phyloP scores from a whole-genome alignment of 2,329 filamentous ascomycete genomes.

The Phaeosphaeriaceae sp. region DNA sequence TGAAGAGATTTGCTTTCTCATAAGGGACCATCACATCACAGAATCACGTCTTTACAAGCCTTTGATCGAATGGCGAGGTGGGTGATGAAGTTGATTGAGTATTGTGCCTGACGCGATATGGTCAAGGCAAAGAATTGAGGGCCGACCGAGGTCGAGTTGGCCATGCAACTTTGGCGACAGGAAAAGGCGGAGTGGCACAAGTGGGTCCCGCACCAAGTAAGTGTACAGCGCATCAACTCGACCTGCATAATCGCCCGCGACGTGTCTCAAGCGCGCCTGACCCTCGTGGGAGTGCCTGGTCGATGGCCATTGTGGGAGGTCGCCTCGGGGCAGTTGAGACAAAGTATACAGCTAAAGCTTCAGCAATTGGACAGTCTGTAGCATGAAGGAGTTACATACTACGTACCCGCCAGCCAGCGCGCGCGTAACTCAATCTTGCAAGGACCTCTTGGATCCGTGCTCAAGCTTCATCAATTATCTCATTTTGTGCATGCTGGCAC shows the following conservation, averaged over 20 bases:
- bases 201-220: constrained; percentile 25
- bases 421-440: constrained; percentile 2
- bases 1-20: constrained; percentile 5
- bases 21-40: not conserved
- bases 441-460: constrained; percentile 4
- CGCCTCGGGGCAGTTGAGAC: constrained; percentile 26
- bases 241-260: constrained; percentile 20
- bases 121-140: not conserved
- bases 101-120: not conserved
- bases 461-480: constrained; percentile 6
- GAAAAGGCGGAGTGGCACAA: not conserved
- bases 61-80: no score
- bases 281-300: constrained; percentile 1
- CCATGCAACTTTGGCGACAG: not conserved
- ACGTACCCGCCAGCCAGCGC: constrained; percentile 1
- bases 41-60: not conserved
- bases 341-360: constrained; percentile 25
- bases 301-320: constrained; percentile 16
- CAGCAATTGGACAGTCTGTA: constrained; percentile 20
- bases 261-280: constrained; percentile 4
- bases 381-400: constrained; percentile 20
- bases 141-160: not conserved
- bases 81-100: not conserved
- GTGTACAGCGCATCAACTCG: constrained; percentile 30
- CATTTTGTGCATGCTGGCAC: constrained; percentile 24